Evolutionary conservation across 331 rosid genomes (phyloP).

Genomic region (Phaseolus coccineus): DNA sequence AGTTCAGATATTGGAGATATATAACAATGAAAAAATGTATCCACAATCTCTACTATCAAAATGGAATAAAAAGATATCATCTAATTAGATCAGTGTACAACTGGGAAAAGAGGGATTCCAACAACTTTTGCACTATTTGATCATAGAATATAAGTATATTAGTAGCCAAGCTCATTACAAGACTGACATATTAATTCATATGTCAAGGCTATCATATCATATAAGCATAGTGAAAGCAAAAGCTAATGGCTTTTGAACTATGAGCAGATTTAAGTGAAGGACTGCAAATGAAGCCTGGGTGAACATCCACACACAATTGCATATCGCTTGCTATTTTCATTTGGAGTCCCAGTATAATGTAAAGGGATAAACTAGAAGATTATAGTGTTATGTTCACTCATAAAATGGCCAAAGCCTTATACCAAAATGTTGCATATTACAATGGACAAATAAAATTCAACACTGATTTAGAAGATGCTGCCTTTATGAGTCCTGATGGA

Average conservation of each 20-base stretch:
- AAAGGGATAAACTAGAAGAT: slow-evolving; percentile 8
- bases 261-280: slow-evolving; percentile 3
- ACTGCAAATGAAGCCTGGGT: neutral
- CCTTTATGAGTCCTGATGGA: neutral
- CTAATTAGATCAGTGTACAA: slow-evolving; percentile 13
- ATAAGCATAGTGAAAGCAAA: slow-evolving; percentile 35
- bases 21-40: slow-evolving; percentile 25
- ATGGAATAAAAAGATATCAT: slow-evolving; percentile 4
- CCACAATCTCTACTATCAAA: slow-evolving; percentile 14
- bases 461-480: neutral
- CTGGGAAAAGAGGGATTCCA: slow-evolving; percentile 10
- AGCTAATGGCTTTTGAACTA: neutral
- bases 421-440: neutral
- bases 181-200: neutral
- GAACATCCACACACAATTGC: slow-evolving; percentile 6
- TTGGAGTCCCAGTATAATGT: neutral
- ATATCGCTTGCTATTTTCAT: slow-evolving; percentile 16
- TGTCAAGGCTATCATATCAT: slow-evolving; percentile 11
- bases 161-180: neutral
- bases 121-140: neutral
- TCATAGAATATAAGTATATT: slow-evolving; percentile 12
- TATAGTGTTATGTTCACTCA: neutral
- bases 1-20: neutral
- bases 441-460: neutral
- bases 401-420: neutral